phyloP scores from a whole-genome alignment of 164 flowering plant genomes.

The Aristolochia contorta region DNA sequence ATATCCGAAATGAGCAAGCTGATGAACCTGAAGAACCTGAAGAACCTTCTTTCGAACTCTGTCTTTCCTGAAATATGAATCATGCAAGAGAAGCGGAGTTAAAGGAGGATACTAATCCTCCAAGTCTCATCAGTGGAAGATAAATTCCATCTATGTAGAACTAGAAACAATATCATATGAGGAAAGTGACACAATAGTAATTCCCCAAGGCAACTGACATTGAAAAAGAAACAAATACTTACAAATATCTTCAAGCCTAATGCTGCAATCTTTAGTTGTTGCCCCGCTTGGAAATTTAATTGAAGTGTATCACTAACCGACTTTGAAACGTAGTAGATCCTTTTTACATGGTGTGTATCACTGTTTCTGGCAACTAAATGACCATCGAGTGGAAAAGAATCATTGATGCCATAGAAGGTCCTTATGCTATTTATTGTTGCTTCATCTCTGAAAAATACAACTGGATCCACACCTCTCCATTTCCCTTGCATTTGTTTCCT shows the following conservation, averaged over 20 bases:
- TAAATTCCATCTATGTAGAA: neutral
- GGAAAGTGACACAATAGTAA: too few relatives aligned
- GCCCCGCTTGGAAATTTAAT: slow-evolving; percentile 62
- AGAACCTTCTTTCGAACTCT: slow-evolving; percentile 60
- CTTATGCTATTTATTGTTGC: slow-evolving; percentile 43
- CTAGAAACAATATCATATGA: neutral
- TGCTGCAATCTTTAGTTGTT: slow-evolving; percentile 89
- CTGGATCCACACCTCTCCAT: slow-evolving; percentile 96
- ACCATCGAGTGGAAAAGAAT: slow-evolving; percentile 61
- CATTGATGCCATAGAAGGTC: slow-evolving; percentile 74
- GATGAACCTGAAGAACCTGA: slow-evolving; percentile 21
- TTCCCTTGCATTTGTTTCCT: slow-evolving; percentile 73
- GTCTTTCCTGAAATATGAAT: slow-evolving; percentile 60
- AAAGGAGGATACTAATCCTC: too few relatives aligned
- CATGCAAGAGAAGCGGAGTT: neutral
- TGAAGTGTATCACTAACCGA: slow-evolving; percentile 71
- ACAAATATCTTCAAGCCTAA: slow-evolving; percentile 93
- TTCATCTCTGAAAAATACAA: slow-evolving; percentile 68
- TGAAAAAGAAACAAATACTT: slow-evolving; percentile 25
- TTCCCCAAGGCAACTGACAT: neutral
- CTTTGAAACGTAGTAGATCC: slow-evolving; percentile 80
- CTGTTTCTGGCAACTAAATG: slow-evolving; percentile 74
- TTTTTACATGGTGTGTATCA: slow-evolving; percentile 65
- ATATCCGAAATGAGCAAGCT: slow-evolving; percentile 71
- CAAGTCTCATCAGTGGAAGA: neutral